Percentiles rank a stretch among this genome's conserved stretches.
Conservation (phyloP, 768 basidiomycete genomes). For the Termitomyces sp. region DNA sequence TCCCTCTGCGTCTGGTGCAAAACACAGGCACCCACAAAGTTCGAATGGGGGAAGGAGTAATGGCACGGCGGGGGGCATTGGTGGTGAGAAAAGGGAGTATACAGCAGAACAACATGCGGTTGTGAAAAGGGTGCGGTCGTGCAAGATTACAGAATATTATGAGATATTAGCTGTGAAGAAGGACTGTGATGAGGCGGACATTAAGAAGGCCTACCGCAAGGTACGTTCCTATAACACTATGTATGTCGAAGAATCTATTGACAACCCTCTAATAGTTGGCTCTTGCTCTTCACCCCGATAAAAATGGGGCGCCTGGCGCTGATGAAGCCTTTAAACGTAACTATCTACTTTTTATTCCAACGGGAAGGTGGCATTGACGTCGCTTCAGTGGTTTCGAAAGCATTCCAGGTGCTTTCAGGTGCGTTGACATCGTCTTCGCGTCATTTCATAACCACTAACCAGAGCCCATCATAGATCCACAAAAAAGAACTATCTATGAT, state of each 20-base stretch:
- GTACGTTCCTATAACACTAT: constrained; percentile 32
- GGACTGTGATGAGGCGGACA: constrained; percentile 77
- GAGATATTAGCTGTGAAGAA: constrained; percentile 78
- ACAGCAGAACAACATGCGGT: constrained; percentile 78
- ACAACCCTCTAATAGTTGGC: constrained; percentile 52
- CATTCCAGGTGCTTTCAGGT: constrained; percentile 92
- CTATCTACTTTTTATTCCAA: constrained; percentile 20
- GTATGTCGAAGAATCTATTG: background rate
- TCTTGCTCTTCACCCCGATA: constrained; percentile 85
- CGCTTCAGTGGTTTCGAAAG: constrained; percentile 87
- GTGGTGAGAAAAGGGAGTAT: constrained; percentile 77
- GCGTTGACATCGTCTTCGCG: background rate
- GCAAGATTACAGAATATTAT: constrained; percentile 90
- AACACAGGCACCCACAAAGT: constrained; percentile 46
- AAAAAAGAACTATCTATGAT: constrained; percentile 87
- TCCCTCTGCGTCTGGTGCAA: constrained; percentile 67
- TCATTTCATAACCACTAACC: background rate
- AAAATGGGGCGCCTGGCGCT: constrained; percentile 95
- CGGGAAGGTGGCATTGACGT: background rate
- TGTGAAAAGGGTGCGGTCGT: constrained; percentile 80
- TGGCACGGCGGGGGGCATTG: constrained; percentile 53
- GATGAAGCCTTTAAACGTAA: constrained; percentile 97
- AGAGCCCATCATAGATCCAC: constrained; percentile 48
- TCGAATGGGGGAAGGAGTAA: constrained; percentile 18
- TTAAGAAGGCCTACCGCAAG: constrained; percentile 97